phyloP scores from a whole-genome alignment of 148 eudicot species.

The Limonium bicolor region DNA sequence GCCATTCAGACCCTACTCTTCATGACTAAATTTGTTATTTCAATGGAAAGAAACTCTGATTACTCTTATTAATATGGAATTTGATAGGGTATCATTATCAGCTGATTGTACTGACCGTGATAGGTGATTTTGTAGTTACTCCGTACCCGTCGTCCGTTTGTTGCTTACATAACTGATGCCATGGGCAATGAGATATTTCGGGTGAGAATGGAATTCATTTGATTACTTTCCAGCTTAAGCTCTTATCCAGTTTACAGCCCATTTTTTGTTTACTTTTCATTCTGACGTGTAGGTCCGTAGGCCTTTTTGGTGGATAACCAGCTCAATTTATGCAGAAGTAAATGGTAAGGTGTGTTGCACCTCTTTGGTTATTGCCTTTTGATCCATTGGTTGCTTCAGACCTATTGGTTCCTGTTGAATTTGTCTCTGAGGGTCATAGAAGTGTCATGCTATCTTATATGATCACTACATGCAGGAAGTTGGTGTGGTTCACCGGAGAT shows the following conservation, averaged over 20 bases:
- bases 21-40: no score
- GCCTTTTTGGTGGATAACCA: slow-evolving; percentile 96
- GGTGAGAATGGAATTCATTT: slow-evolving; percentile 20
- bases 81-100: no score
- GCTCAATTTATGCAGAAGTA: slow-evolving; percentile 93
- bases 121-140: slow-evolving; percentile 62
- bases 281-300: slow-evolving; percentile 52
- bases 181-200: slow-evolving; percentile 71
- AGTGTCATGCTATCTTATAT: not conserved
- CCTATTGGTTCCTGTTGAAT: not conserved
- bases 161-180: slow-evolving; percentile 72
- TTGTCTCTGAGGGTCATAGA: not conserved
- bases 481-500: slow-evolving; percentile 95
- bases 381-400: no score
- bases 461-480: slow-evolving; percentile 41
- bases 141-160: slow-evolving; percentile 79
- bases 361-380: no score
- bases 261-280: slow-evolving; percentile 1
- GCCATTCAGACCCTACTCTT: no score
- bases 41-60: no score
- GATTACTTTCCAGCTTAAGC: not conserved
- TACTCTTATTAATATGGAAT: no score
- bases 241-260: not conserved
- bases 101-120: no score
- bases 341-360: slow-evolving; percentile 66